Base-by-base conservation (phyloP, 306 rosid genomes). In the Sechiopsis laciniata region DNA sequence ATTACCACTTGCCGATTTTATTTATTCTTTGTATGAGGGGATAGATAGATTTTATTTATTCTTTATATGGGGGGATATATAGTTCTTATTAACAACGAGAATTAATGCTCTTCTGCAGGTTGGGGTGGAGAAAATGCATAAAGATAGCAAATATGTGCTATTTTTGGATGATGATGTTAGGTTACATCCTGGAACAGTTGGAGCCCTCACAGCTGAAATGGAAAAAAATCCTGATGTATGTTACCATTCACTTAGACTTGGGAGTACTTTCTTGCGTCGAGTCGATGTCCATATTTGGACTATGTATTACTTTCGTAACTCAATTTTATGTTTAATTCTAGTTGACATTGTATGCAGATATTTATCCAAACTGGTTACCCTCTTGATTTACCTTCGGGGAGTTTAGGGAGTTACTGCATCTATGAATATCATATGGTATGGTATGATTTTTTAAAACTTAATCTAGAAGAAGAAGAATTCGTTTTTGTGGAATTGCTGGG, bases 291-390 rank as follows among this genome's bases (percentile, higher is more conserved):
- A 29, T 24, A 51, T 68, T 71, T 50, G 32, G 71, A 40, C 40
- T 32, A 26, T 67, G 42, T 37, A 42, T 61, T 75, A 56, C 35
- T 71, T 35, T 56, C 16, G 61, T 76, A 67, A 20, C 73, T 68
- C 54, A 55, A 56, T 67, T 14, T 75, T 68, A 42, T 74, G 71
- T 35, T 75, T 73, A 72, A 82, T 78, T 61, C 75, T 79, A 80
- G 75, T 81, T 9, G 21, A 81, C 42, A 78, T 78, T 62, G 56
- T 50, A 45, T 78, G 76, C 92, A 95, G 99, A 91, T 95, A 89
- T 95, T 95, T 77, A 91, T 95, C 81, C 99, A 95, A 89, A 95
- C 99, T 60, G 99, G 99, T 78, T 95, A 91, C 81, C 99, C 99
- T 78, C 96, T 95, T 71, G 99, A 95, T 82, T 77, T 95, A 74